Evolutionary conservation across 2,329 filamentous ascomycete genomes (phyloP).

Genomic region (Aspergillus floridensis): DNA sequence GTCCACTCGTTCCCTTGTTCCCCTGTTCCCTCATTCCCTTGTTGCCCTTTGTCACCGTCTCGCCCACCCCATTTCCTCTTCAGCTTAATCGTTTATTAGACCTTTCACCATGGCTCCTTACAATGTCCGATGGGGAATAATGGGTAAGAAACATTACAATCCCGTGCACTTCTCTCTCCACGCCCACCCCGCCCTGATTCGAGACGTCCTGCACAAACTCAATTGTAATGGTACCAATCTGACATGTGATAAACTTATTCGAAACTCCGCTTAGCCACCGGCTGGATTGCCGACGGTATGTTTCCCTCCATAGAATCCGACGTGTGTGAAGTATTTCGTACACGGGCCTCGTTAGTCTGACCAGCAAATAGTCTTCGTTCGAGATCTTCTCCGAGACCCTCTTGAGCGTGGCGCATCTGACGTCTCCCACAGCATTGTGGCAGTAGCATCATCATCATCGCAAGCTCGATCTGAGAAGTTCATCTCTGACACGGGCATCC

Average conservation of each 20-base stretch:
- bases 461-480: constrained; percentile 68
- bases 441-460: constrained; percentile 76
- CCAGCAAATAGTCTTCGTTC: constrained; percentile 57
- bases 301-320: neutral
- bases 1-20: neutral
- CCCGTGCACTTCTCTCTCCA: no score
- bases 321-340: neutral
- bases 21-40: neutral
- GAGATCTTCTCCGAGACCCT: constrained; percentile 75
- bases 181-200: no score
- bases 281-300: constrained; percentile 43
- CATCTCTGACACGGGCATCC: constrained; percentile 67
- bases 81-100: neutral
- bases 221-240: constrained; percentile 9
- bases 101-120: constrained; percentile 31
- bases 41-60: neutral
- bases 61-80: neutral
- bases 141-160: constrained; percentile 32
- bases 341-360: neutral
- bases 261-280: constrained; percentile 37
- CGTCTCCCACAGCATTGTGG: constrained; percentile 72
- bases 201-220: neutral
- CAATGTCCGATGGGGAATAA: constrained; percentile 45
- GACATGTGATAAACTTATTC: constrained; percentile 8
- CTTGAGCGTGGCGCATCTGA: constrained; percentile 66